Evolutionary conservation across 371 early-diverging fungal species (phyloP).

Genomic region (Mucor plumbeus): DNA sequence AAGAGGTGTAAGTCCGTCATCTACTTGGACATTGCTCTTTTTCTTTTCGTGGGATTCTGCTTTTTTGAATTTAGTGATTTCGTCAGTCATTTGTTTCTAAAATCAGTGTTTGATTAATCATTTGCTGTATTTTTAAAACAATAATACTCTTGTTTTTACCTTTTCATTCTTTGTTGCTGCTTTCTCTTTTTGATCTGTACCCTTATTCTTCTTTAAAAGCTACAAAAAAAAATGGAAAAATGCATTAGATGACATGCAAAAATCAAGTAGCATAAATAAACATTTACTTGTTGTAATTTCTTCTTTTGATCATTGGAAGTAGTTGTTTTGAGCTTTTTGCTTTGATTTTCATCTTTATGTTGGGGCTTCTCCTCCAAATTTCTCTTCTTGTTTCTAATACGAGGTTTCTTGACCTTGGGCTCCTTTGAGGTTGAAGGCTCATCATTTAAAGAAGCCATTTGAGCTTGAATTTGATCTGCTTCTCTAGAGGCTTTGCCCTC

Average conservation of each 20-base stretch:
- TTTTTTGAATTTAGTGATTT: not conserved
- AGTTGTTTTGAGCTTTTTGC: conserved; percentile 11
- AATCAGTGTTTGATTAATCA: not conserved
- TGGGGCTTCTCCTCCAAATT: conserved; percentile 16
- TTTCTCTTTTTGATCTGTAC: not conserved
- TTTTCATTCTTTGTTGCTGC: conserved; percentile 2
- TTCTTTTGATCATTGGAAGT: conserved; percentile 22
- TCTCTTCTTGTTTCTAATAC: conserved; percentile 26
- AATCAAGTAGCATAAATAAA: not conserved
- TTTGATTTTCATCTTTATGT: conserved; percentile 19
- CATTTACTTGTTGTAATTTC: conserved; percentile 37
- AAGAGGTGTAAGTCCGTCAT: conserved; percentile 63
- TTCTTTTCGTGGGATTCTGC: not conserved
- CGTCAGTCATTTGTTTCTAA: not conserved
- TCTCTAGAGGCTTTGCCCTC: conserved; percentile 26
- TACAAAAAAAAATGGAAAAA: not conserved
- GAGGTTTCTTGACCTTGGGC: conserved; percentile 15
- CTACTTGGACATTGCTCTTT: not conserved
- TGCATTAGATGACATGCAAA: not conserved
- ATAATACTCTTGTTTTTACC: not conserved
- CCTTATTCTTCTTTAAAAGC: conserved; percentile 23
- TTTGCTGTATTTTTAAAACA: not conserved
- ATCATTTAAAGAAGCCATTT: conserved; percentile 28
- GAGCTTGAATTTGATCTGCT: conserved; percentile 41
- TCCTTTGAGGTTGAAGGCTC: conserved; percentile 7